Base-by-base conservation (phyloP, 1,139 yeast species). In the Arxiozyma bovina region DNA sequence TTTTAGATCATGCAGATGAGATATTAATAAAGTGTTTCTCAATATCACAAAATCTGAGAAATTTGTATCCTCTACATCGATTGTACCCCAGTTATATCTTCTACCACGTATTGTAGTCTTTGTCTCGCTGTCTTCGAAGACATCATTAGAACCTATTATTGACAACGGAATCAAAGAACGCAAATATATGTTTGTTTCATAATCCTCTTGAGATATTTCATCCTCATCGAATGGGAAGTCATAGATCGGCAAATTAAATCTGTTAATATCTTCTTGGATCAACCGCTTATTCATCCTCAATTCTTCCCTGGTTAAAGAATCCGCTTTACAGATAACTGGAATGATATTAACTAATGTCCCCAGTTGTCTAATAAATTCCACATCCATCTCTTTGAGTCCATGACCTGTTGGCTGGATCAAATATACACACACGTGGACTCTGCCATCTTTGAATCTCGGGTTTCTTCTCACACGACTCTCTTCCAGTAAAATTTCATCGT, bases 1-100 rank as follows among this genome's bases (percentile, higher is more conserved):
- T 70, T 91, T 88, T 70, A 93, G 80, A 68, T 93, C 99, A 67
- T 87, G 91, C 63, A 93, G 77, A 69, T 93, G 99, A n/a, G 96
- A 83, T 50, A 95, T 93, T 64, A 93, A 79, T 51, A 93, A 72
- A 1, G 93, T 91, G 54, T 90, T 84, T 67, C 91, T 83, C 64
- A 93, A 76, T 25, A 86, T 78, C n/a, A 85, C 79, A 69, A 93
- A 89, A 70, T 93, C 98, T 54, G 94, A 84, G 62, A 84, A 80
- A 55, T 80, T 80, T 22, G 95, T 83, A 68, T 93, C 94, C 65
- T 88, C 91, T 51, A 91, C 88, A 67, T 91, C 95, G 51, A 93
- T 83, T 54, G 82, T 71, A 0, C 98, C 98, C 98, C 99, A 93
- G 21, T 97, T 96, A 68, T 91, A 93, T 69, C 83, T 80, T 69